Conservation (phyloP, 441 rosid genomes). For the Populus hybrid region DNA sequence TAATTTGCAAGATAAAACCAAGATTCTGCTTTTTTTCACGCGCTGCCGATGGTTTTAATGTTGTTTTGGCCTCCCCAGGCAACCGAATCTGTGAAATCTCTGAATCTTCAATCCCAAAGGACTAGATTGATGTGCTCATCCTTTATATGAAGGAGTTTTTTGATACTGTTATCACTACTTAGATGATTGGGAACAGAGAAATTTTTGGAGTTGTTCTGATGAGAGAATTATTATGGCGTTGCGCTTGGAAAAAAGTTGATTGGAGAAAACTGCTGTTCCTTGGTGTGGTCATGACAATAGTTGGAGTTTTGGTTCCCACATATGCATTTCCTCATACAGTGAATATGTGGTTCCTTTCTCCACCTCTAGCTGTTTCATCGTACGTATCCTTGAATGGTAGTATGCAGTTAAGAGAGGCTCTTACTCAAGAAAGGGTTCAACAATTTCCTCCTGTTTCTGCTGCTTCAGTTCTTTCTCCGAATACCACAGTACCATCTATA, state of each 20-base stretch:
- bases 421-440: slow-evolving; percentile 34
- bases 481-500: slow-evolving; percentile 26
- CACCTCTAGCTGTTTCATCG: slow-evolving; percentile 26
- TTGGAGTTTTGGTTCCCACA: slow-evolving; percentile 47
- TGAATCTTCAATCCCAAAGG: neutral
- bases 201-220: slow-evolving; percentile 21
- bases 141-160: neutral
- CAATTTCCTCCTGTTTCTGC: slow-evolving; percentile 22
- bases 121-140: neutral
- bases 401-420: slow-evolving; percentile 36
- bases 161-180: neutral
- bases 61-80: neutral
- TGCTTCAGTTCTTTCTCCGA: slow-evolving; percentile 26
- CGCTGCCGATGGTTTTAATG: neutral
- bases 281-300: slow-evolving; percentile 42
- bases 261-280: slow-evolving; percentile 51
- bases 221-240: slow-evolving; percentile 36
- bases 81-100: neutral
- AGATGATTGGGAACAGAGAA: neutral
- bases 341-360: slow-evolving; percentile 27
- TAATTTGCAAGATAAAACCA: no score
- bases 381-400: slow-evolving; percentile 36
- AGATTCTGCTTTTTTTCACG: neutral
- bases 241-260: slow-evolving; percentile 37
- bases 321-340: slow-evolving; percentile 27